Conservation (phyloP, 1,284 basidiomycete genomes). For the Thelephora terrestris region DNA sequence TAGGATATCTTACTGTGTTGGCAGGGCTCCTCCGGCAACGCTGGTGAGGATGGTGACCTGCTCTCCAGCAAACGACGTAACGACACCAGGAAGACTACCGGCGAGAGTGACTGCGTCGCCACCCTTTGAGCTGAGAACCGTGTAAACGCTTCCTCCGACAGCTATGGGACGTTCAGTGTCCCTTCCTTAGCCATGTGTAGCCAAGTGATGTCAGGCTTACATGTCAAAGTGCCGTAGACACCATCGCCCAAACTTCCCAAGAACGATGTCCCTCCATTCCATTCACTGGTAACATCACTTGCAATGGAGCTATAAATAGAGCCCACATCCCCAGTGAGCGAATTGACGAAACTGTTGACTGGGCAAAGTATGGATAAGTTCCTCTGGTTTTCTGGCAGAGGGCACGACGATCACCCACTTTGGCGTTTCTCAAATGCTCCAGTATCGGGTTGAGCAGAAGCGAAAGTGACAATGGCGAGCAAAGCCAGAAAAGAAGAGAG, state of each 20-base stretch:
- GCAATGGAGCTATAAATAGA: constrained; percentile 11
- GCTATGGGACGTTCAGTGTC: constrained; percentile 25
- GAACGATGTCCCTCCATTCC: not conserved
- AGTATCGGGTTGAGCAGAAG: constrained; percentile 3
- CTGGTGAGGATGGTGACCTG: constrained; percentile 1
- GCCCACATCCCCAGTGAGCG: constrained; percentile 20
- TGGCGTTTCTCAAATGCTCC: constrained; percentile 16
- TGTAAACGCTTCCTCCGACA: constrained; percentile 26
- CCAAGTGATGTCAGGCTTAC: constrained; percentile 24
- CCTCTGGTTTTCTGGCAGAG: not conserved
- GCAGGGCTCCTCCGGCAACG: constrained; percentile 8
- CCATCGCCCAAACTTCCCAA: constrained; percentile 15
- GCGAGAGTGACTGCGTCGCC: constrained; percentile 46
- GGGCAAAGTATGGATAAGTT: not conserved
- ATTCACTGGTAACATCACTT: not conserved
- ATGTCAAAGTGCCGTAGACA: constrained; percentile 37
- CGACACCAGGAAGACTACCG: constrained; percentile 31
- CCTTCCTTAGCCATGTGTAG: not conserved
- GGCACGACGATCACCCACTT: constrained; percentile 9
- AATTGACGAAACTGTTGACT: constrained; percentile 19
- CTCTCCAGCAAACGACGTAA: constrained; percentile 40
- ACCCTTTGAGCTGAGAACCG: constrained; percentile 35
- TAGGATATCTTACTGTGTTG: too few species aligned
- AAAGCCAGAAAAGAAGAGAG: constrained; percentile 7
- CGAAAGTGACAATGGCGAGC: constrained; percentile 8